phyloP scores from a whole-genome alignment of 2,329 filamentous ascomycete genomes.

The Nannizziopsis barbatae region DNA sequence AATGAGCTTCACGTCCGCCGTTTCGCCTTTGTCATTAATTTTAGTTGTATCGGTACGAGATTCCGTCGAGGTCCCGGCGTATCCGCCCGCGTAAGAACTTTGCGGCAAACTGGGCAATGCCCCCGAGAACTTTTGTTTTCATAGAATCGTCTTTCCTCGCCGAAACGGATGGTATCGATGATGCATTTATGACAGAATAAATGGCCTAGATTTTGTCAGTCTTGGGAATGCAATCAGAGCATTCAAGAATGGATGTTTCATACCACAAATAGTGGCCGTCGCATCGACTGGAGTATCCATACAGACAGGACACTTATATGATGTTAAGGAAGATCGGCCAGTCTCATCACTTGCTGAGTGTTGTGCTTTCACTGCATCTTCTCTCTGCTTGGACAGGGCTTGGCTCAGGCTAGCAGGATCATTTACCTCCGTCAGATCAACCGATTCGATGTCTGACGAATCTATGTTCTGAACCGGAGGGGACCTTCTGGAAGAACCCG shows the following conservation, averaged over 20 bases:
- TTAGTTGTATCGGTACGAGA: constrained; percentile 31
- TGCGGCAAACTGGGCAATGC: constrained; percentile 38
- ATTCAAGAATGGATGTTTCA: constrained; percentile 18
- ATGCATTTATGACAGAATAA: constrained; percentile 55
- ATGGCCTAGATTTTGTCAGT: constrained; percentile 37
- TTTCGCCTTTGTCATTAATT: constrained; percentile 24
- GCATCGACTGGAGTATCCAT: constrained; percentile 51
- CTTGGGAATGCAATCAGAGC: not conserved
- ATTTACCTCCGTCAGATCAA: constrained; percentile 41
- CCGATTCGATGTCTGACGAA: constrained; percentile 32
- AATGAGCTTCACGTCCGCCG: not conserved
- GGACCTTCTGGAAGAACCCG: constrained; percentile 2
- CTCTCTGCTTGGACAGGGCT: constrained; percentile 42
- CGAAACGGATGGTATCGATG: constrained; percentile 47
- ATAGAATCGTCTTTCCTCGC: constrained; percentile 40
- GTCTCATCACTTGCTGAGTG: constrained; percentile 19
- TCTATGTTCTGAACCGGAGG: not conserved
- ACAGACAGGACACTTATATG: constrained; percentile 51
- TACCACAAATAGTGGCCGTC: constrained; percentile 51
- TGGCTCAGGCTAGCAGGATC: constrained; percentile 33
- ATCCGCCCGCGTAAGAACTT: constrained; percentile 31
- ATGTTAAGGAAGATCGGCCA: constrained; percentile 33
- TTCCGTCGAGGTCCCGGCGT: constrained; percentile 26
- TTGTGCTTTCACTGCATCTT: constrained; percentile 42
- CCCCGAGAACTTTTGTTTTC: constrained; percentile 26